Evolutionary conservation across 2,329 filamentous ascomycete genomes (phyloP), one percentile per base, ranked within the genome.

Genomic region (Mariannaea sp.): DNA sequence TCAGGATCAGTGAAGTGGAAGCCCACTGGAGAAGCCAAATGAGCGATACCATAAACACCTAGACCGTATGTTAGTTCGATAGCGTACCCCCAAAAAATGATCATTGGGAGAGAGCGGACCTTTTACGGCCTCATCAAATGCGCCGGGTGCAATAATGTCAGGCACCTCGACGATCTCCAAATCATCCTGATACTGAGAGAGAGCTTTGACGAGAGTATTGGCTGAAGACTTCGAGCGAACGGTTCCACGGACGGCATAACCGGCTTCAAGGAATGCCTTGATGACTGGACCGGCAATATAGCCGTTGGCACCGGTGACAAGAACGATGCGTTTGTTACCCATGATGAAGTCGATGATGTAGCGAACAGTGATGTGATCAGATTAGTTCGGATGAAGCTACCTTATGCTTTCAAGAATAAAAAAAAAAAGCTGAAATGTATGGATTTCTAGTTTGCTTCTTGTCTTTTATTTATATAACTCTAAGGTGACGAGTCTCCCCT

Each of bases 251-350:
- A 75, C 70, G 1, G 62, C 63, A 47, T 74, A 75, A 2, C 73
- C 73, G 10, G 66, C 67, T 14, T 68, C 49, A 5, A 75, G 70
- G 16, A 75, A 68, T 13, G 68, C 65, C 16, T 71, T 63, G 17
- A 72, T 69, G 12, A 73, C 68, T n/a, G 68, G 62, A 10, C 65
- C 67, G 14, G 67, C 72, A 33, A 75, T 73, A 60, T 72, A 75
- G 47, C 72, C 73, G 45, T 74, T 75, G 48, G 72, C 71, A 22
- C 73, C 73, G 1, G 73, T 73, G 14, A 75, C 65, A 9, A 71
- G 65, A 10, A 71, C 67, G 64, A 64, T 60, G 12, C 38, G 52
- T 26, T 65, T 65, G 24, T 24, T 38, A 24, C 57, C 40, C 62
- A 65, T 65, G 49, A 14, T 62, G 38, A 26, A 40, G n/a, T n/a